Base-by-base conservation (phyloP, 2,329 filamentous ascomycete species). In the Nigrospora sphaerica region DNA sequence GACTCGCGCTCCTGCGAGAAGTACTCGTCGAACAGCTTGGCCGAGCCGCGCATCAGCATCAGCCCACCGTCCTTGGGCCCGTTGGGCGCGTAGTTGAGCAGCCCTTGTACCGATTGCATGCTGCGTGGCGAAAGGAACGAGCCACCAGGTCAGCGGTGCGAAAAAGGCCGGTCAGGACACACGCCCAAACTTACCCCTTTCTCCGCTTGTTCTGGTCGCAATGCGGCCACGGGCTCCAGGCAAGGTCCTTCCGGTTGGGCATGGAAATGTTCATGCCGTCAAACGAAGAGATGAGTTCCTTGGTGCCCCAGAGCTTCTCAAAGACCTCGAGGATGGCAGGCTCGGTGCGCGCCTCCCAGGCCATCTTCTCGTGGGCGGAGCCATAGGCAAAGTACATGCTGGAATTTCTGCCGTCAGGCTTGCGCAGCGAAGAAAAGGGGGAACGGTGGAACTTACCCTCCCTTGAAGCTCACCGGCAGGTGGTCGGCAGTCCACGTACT, bases 41-140 rank as follows among this genome's bases (percentile, higher is more conserved):
- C 52, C 6, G 64, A 67, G 4, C 71, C 71, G 31, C 67, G 65
- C 61, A 73, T 67, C 6, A 73, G 52, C 33, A 74, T 62, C 10
- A 75, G 52, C 2, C 71, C 71, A 14, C 72, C 72, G 45, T 75
- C 72, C 3, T 72, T 60, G 2, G 63, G 63, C 1, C 72, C 71
- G 36, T 69, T 69, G 1, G 68, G 70, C 9, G 64, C 60, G 12
- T 64, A 66, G 54, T 73, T 74, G 2, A 73, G 50, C 5, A 74
- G 54, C 0, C 72, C 71, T 32, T 74, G 70, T 0, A 73, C 64
- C 10, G 53, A 54, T 47, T 59, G 57, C 55, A 59, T 60, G 34
- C 57, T 59, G 31, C 6, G 32, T 6, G 9, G 6, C 19, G 19
- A 23, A 23, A 17, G 12, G 7, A 0, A 12, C 42, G 9, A 50